Base-by-base conservation (phyloP, 2,329 filamentous ascomycete genomes). In the Penicillium sp. region DNA sequence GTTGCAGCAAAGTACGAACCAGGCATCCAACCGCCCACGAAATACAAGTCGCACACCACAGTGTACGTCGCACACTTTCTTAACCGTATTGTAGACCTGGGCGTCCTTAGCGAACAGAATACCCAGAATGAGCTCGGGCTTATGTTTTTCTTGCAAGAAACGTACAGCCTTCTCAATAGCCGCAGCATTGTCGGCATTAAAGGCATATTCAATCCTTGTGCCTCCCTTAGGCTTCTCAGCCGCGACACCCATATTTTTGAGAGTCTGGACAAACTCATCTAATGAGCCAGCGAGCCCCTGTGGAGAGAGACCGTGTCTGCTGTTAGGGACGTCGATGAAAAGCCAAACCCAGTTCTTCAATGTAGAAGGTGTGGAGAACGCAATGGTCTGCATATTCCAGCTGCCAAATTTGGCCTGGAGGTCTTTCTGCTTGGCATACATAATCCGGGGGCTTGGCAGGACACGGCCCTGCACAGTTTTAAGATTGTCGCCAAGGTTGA, bases 401-500 rank as follows among this genome's bases (percentile, higher is more conserved):
- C 76, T 75, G 0, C 84, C 86, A 13, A 71, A 68, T 1, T 47
- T 52, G 0, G 59, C 47, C 4, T 37, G 33, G 40, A 95, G n/a
- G n/a, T n/a, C n/a, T n/a, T n/a, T n/a, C n/a, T n/a, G n/a, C n/a
- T n/a, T n/a, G n/a, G n/a, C n/a, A n/a, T n/a, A n/a, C n/a, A n/a
- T n/a, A n/a, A n/a, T 69, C 0, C 55, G 58, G 0, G 89, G 89
- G 0, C 79, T 61, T 0, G 59, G 36, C 0, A 95, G 75, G 35
- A 91, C 78, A 4, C 90, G 82, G 1, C 81, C 90, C 1, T 75
- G 74, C 0, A 95, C 86, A 0, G 85, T 86, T 32, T 95, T 73
- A 33, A 95, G 75, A 70, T 68, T 51, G 2, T 52, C 47, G 26
- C 51, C 51, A 3, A 59, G 42, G 12, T 56, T 50, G 12, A 94